Percentiles rank a stretch among this genome's conserved stretches.
Conservation (phyloP, 1,139 yeast genomes). For the Suhomyces choctaworum region DNA sequence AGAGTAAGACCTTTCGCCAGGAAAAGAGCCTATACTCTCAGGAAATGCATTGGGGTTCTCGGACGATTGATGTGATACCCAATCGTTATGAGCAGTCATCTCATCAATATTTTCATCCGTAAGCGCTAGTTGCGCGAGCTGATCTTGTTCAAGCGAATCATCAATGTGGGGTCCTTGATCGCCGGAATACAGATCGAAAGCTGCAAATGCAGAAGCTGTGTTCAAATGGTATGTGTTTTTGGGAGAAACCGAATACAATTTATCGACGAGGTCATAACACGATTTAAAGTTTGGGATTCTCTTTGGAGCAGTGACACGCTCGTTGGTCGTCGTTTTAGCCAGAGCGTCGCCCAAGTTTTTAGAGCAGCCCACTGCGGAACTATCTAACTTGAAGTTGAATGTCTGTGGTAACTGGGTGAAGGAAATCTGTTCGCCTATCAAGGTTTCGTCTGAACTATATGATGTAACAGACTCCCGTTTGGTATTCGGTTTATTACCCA, state of each 20-base stretch:
- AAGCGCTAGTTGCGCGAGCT: constrained; percentile 10
- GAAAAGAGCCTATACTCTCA: too few species aligned
- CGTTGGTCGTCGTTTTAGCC: not conserved
- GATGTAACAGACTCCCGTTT: constrained; percentile 14
- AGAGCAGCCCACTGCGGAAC: not conserved
- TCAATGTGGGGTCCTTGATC: constrained; percentile 14
- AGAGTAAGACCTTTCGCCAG: too few species aligned
- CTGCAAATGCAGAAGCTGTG: constrained; percentile 34
- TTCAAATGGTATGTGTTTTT: constrained; percentile 40
- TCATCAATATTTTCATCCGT: constrained; percentile 18
- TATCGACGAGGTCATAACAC: constrained; percentile 34
- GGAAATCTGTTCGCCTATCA: constrained; percentile 10
- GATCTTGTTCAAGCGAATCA: constrained; percentile 15
- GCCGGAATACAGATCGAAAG: constrained; percentile 15
- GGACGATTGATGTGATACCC: too few species aligned
- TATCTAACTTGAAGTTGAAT: constrained; percentile 9
- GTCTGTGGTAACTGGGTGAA: constrained; percentile 13
- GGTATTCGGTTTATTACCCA: constrained; percentile 11
- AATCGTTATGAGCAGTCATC: constrained; percentile 5
- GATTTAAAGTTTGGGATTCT: constrained; percentile 19
- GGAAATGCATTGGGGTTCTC: too few species aligned
- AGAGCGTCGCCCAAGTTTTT: not conserved
- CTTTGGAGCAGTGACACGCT: not conserved
- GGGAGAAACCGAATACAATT: constrained; percentile 43
- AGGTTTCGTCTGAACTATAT: constrained; percentile 15